Percentiles rank a stretch among this genome's conserved stretches.
phyloP scores from a whole-genome alignment of 352 stramenopile species.

The Peronospora tabacina region DNA sequence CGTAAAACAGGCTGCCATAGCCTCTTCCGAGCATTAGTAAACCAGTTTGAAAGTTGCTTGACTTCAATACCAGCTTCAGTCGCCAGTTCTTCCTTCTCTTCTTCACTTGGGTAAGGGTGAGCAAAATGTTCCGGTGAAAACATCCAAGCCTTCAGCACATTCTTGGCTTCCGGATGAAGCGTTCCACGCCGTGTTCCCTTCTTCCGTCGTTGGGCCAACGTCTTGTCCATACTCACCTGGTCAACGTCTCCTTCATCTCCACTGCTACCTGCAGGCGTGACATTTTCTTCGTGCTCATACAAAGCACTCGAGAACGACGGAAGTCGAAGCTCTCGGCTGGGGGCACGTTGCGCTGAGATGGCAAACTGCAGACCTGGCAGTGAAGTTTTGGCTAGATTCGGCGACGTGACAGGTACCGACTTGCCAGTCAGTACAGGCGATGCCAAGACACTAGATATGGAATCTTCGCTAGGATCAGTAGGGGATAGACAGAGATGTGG shows the following conservation, averaged over 20 bases:
- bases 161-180: slow-evolving; percentile 79
- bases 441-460: not conserved
- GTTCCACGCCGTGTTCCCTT: slow-evolving; percentile 77
- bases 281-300: slow-evolving; percentile 30
- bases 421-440: slow-evolving; percentile 36
- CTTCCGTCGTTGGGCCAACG: slow-evolving; percentile 38
- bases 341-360: slow-evolving; percentile 39
- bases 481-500: slow-evolving; percentile 24
- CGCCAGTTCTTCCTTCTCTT: slow-evolving; percentile 82
- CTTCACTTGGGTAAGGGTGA: slow-evolving; percentile 81
- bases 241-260: slow-evolving; percentile 22
- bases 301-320: slow-evolving; percentile 42
- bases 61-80: slow-evolving; percentile 77
- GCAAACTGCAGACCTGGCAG: slow-evolving; percentile 59
- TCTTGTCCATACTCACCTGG: slow-evolving; percentile 13
- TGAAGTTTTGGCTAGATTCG: slow-evolving; percentile 40
- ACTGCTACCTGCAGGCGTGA: slow-evolving; percentile 18
- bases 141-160: slow-evolving; percentile 85
- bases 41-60: slow-evolving; percentile 88
- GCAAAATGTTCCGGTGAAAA: slow-evolving; percentile 85
- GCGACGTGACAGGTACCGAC: slow-evolving; percentile 30
- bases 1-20: slow-evolving; percentile 81
- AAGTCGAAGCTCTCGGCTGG: slow-evolving; percentile 39
- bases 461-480: slow-evolving; percentile 26
- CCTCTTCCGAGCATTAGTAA: slow-evolving; percentile 84